phyloP scores from a whole-genome alignment of 108 stramenopile species.

The Tribonema minus region DNA sequence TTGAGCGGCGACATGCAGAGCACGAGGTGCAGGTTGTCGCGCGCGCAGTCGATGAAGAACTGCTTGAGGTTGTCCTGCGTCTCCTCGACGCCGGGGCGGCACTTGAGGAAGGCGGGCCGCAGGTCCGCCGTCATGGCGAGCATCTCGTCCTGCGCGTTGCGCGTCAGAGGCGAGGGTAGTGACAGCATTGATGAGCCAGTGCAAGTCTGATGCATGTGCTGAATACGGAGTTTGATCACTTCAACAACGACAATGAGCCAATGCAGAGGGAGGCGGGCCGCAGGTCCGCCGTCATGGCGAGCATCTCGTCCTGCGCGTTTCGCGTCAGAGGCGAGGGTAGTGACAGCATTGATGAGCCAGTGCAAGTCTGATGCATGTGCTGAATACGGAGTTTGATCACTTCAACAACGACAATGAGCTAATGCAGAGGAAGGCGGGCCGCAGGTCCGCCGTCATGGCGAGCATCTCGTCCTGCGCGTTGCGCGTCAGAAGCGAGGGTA shows the following conservation, averaged over 20 bases:
- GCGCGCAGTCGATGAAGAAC: slow-evolving; percentile 75
- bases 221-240: too few relatives aligned
- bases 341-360: not conserved
- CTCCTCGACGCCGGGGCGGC: slow-evolving; percentile 73
- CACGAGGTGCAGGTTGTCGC: slow-evolving; percentile 80
- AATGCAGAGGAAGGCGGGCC: slow-evolving; percentile 39
- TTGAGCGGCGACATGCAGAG: slow-evolving; percentile 89
- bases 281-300: slow-evolving; percentile 71
- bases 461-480: slow-evolving; percentile 83
- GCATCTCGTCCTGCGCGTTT: slow-evolving; percentile 80
- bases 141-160: slow-evolving; percentile 59
- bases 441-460: slow-evolving; percentile 69
- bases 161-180: too few relatives aligned
- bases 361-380: not conserved
- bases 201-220: not conserved
- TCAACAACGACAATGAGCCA: too few relatives aligned
- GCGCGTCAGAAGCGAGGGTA: not conserved
- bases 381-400: too few relatives aligned
- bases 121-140: slow-evolving; percentile 65
- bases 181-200: not conserved
- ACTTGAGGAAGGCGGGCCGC: slow-evolving; percentile 48
- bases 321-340: not conserved
- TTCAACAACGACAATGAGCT: too few relatives aligned
- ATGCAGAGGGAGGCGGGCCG: slow-evolving; percentile 41
- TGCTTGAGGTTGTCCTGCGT: slow-evolving; percentile 76